These are phyloP conservation scores for Neolentinus lepideus DNA, from an alignment of 1,284 basidiomycete genomes.

Conservation along the genomic window DNA sequence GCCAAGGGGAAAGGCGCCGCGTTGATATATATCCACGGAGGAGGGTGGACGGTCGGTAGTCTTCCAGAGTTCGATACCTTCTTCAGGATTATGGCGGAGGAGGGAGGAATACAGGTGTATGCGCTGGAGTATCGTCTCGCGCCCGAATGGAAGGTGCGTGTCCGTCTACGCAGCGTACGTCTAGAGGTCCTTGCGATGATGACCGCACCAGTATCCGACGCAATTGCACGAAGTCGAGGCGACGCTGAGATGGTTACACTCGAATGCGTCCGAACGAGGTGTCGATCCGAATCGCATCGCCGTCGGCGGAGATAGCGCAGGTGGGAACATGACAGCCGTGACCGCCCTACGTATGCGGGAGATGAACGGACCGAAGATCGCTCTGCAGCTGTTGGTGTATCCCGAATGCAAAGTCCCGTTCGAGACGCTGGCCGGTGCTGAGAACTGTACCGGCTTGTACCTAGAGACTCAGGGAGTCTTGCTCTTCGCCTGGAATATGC, in stretches of 20 bases:
- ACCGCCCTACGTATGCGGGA: constrained; percentile 14
- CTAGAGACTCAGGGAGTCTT: constrained; percentile 6
- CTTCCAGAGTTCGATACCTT: constrained; percentile 8
- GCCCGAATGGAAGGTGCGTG: constrained; percentile 20
- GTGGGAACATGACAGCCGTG: constrained; percentile 21
- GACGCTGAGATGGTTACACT: constrained; percentile 23
- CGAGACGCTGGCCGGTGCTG: constrained; percentile 9
- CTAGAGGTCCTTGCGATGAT: too few species aligned
- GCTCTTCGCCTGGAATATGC: constrained; percentile 6
- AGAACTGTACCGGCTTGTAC: constrained; percentile 9
- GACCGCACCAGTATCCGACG: constrained; percentile 28
- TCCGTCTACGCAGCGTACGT: not conserved
- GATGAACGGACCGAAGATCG: constrained; percentile 4
- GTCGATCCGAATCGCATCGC: constrained; percentile 19
- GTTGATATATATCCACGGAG: constrained; percentile 9
- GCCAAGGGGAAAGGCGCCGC: constrained; percentile 4
- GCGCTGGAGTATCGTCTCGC: constrained; percentile 30
- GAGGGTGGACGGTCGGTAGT: constrained; percentile 1
- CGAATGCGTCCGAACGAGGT: constrained; percentile 18
- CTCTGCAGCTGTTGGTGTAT: constrained; percentile 7
- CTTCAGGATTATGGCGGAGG: constrained; percentile 7
- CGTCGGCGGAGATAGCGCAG: constrained; percentile 22
- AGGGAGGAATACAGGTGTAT: constrained; percentile 9
- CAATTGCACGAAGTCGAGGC: constrained; percentile 28
- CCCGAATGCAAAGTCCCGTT: constrained; percentile 7